Evolutionary conservation across 2,329 filamentous ascomycete species (phyloP), one percentile per base, ranked within the genome.

Genomic region (Alternaria panax): DNA sequence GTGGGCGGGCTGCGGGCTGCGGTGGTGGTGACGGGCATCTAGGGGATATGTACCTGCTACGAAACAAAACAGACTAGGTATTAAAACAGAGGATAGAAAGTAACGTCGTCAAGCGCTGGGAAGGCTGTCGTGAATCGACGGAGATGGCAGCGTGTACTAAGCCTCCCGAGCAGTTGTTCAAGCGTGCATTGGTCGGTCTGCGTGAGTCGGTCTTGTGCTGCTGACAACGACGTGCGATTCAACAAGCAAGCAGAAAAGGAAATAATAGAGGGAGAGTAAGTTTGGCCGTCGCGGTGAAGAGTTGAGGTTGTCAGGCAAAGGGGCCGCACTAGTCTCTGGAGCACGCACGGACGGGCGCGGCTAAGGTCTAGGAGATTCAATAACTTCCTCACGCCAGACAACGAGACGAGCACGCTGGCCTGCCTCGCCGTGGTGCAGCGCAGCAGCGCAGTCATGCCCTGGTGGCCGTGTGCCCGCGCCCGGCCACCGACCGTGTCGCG

Each of bases 91-190:
- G 63, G 65, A 67, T 65, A 72, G 71, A 78, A 78, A 63, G 71
- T 65, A 73, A 74, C 57, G 70, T 63, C 67, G 70, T 60, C 62
- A 62, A 70, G 67, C 65, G 69, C 68, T 68, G 69, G 70, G 73
- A 73, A 76, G 74, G 74, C 73, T 71, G 74, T 76, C 73, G 73
- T 71, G 65, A 63, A 69, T 66, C 71, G 73, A 75, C 70, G 73
- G 69, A 77, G 73, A 73, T 77, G 75, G 75, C 74, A 77, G 73
- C 69, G 74, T 76, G 71, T 73, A 78, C 75, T 75, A 77, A 70
- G 73, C 72, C 75, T 77, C 75, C 73, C 73, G 66, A 69, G 69
- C 72, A 72, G 73, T 65, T 67, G 62, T 62, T 77, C 68, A 78
- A 74, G 72, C 73, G 66, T 73, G 75, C 75, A 78, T 78, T 78